These are phyloP conservation scores for Pelargonium cotyledonis DNA, from an alignment of 441 rosid species.

Conservation along the genomic window DNA sequence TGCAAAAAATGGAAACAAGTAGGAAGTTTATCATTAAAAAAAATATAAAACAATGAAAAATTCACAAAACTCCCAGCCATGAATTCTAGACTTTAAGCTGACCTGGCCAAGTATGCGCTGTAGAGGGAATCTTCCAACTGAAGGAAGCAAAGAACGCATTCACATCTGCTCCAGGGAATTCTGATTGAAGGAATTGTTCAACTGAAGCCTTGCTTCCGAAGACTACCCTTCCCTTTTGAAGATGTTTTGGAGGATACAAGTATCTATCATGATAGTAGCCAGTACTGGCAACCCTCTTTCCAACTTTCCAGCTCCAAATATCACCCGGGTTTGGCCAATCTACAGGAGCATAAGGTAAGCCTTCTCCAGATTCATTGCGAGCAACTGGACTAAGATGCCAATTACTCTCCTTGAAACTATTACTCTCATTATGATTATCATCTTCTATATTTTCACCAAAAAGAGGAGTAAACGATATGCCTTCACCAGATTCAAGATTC, in stretches of 20 bases:
- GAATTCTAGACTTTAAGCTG: constrained; percentile 13
- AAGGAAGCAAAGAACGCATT: constrained; percentile 66
- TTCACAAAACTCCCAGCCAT: neutral
- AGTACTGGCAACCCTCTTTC: constrained; percentile 40
- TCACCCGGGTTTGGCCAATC: constrained; percentile 77
- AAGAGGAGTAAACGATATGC: neutral
- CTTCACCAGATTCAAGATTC: constrained; percentile 1
- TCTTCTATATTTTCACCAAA: constrained; percentile 30
- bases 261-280: constrained; percentile 59
- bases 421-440: constrained; percentile 31
- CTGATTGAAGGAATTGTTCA: constrained; percentile 35
- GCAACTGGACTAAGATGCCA: constrained; percentile 35
- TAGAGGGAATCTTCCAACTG: constrained; percentile 69
- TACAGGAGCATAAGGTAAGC: constrained; percentile 74
- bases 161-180: constrained; percentile 48
- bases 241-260: constrained; percentile 49
- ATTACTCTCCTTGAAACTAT: constrained; percentile 24
- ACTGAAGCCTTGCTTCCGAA: constrained; percentile 59
- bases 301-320: constrained; percentile 72
- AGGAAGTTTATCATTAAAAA: neutral
- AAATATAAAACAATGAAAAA: neutral
- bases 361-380: constrained; percentile 48
- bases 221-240: constrained; percentile 24
- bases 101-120: constrained; percentile 35
- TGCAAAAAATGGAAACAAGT: no score